Percentiles rank a stretch among this genome's conserved stretches.
Conservation (phyloP, 2,329 filamentous ascomycete genomes). For the Harringtonia aguacate region DNA sequence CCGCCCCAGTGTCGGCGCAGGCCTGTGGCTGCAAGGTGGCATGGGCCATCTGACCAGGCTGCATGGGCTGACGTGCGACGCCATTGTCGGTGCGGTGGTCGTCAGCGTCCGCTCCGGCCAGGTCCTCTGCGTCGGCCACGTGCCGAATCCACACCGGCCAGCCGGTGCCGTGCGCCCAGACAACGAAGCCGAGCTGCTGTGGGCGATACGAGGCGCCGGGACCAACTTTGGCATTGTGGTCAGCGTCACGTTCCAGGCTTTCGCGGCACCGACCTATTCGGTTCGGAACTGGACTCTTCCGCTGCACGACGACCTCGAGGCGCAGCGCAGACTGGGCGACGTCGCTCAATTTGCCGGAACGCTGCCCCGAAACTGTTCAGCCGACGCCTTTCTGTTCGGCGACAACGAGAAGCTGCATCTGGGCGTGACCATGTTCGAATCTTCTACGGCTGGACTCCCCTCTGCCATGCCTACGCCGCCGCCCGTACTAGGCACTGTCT, state of each 20-base stretch:
- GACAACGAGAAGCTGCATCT: slow-evolving; percentile 33
- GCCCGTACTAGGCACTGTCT: too few relatives aligned
- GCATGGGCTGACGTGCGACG: slow-evolving; percentile 48
- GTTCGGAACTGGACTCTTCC: slow-evolving; percentile 29
- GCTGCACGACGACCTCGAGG: slow-evolving; percentile 20
- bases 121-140: slow-evolving; percentile 38
- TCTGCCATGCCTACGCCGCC: too few relatives aligned
- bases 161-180: slow-evolving; percentile 26
- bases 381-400: slow-evolving; percentile 46
- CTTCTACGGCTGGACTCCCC: slow-evolving; percentile 9
- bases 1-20: slow-evolving; percentile 48
- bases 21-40: slow-evolving; percentile 30
- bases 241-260: slow-evolving; percentile 17
- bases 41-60: slow-evolving; percentile 47
- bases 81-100: slow-evolving; percentile 48
- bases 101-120: slow-evolving; percentile 36
- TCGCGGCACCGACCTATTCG: slow-evolving; percentile 26
- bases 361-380: slow-evolving; percentile 32
- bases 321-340: slow-evolving; percentile 22
- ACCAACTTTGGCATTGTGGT: slow-evolving; percentile 32
- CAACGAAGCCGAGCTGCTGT: slow-evolving; percentile 20
- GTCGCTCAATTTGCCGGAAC: slow-evolving; percentile 28
- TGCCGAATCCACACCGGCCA: slow-evolving; percentile 35
- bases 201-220: slow-evolving; percentile 28
- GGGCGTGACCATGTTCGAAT: slow-evolving; percentile 39